Conservation (phyloP, 2,329 filamentous ascomycete species). For the Trichoderma sp. region DNA sequence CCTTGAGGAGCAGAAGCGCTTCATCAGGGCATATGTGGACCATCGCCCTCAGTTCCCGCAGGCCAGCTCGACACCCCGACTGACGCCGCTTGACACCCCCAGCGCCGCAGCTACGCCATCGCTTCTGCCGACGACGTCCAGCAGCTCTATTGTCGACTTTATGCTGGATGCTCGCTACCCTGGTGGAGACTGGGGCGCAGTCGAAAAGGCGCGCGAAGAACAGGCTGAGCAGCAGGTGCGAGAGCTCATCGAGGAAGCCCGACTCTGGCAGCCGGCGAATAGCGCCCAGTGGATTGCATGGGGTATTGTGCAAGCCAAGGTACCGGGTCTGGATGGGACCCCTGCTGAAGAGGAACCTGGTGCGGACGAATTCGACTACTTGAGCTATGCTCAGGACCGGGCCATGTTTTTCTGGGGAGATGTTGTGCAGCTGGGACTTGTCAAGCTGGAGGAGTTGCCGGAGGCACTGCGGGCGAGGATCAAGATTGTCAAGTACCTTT, state of each 20-base stretch:
- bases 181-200: conserved; percentile 49
- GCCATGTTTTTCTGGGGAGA: conserved; percentile 96
- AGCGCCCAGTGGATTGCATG: conserved; percentile 91
- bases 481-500: conserved; percentile 66
- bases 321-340: conserved; percentile 63
- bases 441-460: conserved; percentile 74
- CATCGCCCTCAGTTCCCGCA: conserved; percentile 69
- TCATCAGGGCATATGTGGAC: conserved; percentile 81
- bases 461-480: conserved; percentile 60
- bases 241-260: conserved; percentile 72
- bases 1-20: conserved; percentile 76
- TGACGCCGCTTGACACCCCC: conserved; percentile 43
- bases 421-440: conserved; percentile 71
- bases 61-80: conserved; percentile 50
- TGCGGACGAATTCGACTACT: conserved; percentile 85
- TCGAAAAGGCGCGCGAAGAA: conserved; percentile 61
- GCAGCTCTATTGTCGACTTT: conserved; percentile 63
- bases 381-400: conserved; percentile 85
- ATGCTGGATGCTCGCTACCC: conserved; percentile 75
- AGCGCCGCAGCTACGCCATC: conserved; percentile 34
- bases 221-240: conserved; percentile 65
- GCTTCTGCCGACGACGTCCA: conserved; percentile 38
- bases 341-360: conserved; percentile 50
- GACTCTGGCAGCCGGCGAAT: conserved; percentile 83
- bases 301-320: conserved; percentile 93